phyloP scores from a whole-genome alignment of 2,329 filamentous ascomycete species.

The Penicillium fuscoglaucum region DNA sequence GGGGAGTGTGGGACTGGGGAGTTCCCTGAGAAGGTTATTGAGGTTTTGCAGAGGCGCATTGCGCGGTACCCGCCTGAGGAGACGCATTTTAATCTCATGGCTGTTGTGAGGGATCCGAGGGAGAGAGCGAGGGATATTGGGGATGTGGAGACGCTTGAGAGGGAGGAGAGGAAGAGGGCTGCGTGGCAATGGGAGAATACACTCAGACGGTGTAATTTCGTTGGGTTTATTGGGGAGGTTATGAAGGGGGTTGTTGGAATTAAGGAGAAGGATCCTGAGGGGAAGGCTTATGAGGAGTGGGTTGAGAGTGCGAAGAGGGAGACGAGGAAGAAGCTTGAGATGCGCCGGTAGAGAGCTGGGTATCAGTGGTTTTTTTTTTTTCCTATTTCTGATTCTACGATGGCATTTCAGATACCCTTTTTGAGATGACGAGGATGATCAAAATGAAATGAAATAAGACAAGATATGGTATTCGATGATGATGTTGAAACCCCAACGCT shows the following conservation, averaged over 20 bases:
- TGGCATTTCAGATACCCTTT: slow-evolving; percentile 21
- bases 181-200: slow-evolving; percentile 97
- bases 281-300: slow-evolving; percentile 69
- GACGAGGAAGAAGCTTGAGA: slow-evolving; percentile 44
- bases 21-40: slow-evolving; percentile 78
- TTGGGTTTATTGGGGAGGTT: slow-evolving; percentile 89
- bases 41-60: slow-evolving; percentile 83
- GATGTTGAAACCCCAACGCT: slow-evolving; percentile 14
- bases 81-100: slow-evolving; percentile 94
- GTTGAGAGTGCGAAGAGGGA: slow-evolving; percentile 66
- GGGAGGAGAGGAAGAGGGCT: slow-evolving; percentile 78
- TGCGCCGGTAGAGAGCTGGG: slow-evolving; percentile 21
- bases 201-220: slow-evolving; percentile 88
- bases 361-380: neutral
- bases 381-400: slow-evolving; percentile 3
- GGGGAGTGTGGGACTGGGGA: slow-evolving; percentile 68
- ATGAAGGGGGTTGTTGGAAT: slow-evolving; percentile 77
- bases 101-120: slow-evolving; percentile 82
- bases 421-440: slow-evolving; percentile 7
- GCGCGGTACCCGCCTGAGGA: slow-evolving; percentile 80
- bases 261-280: slow-evolving; percentile 64
- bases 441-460: slow-evolving; percentile 3
- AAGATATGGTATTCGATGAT: slow-evolving; percentile 13
- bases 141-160: slow-evolving; percentile 72
- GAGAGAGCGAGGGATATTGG: slow-evolving; percentile 76